Base-by-base conservation (phyloP, 2,329 filamentous ascomycete species). In the Ophiostoma montium region DNA sequence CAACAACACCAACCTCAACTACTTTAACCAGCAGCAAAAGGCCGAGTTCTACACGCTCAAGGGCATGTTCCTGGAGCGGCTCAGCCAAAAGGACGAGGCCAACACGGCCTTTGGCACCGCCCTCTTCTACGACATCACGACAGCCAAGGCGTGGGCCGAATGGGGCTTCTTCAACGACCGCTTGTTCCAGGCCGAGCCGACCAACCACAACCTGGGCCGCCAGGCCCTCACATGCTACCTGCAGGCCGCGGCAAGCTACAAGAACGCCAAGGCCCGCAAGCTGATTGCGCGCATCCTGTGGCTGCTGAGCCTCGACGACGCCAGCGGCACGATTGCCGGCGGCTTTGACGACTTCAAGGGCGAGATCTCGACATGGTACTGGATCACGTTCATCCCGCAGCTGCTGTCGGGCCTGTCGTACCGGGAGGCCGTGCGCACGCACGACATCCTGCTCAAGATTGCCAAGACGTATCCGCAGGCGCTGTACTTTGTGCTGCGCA, bases 21-120 rank as follows among this genome's bases (percentile, higher is more conserved):
- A 98, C 70, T 98, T 98, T 65, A 94, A 88, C 53, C 77, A 84
- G 3, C 84, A 89, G 60, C 92, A 98, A 64, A 98, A 98, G 67
- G 92, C 92, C 9, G 92, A 98, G 63, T 98, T 98, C 67, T 98
- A 95, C 70, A 98, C 92, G 0, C 76, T 98, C 48, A 98, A 98
- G 74, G 92, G 92, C 53, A 98, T 98, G 92, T 98, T 98, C 72
- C 70, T 96, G 41, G 92, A 94, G 62, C 95, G 95, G 64, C 75
- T 98, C 10, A 82, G 82, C 50, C 85, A 95, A 58, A 88, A 88
- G 62, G 83, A 85, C 3, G 92, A 98, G 53, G 89, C 92, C 5
- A 89, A 95, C 57, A 83, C 87, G 52, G 90, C 94, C 0, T 98
- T 94, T 62, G 92, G 92, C 46, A 94, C 89, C 46, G 94, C 92